Evolutionary conservation across 2,329 filamentous ascomycete species (phyloP).

Genomic region (Cladosporium sp.): DNA sequence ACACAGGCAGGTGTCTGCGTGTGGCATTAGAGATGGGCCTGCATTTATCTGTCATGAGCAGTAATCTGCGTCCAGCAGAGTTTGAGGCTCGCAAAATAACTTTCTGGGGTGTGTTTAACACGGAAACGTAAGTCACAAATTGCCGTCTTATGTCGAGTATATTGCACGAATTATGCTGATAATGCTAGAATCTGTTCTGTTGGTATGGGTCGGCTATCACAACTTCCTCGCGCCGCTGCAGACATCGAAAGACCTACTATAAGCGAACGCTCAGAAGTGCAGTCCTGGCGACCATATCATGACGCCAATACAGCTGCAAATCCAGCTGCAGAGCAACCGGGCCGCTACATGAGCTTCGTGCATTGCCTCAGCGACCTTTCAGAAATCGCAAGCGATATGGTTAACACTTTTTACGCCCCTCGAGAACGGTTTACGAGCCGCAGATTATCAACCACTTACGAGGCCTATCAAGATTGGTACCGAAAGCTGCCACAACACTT

Average conservation of each 20-base stretch:
- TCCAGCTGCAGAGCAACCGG: slow-evolving; percentile 62
- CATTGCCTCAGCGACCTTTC: slow-evolving; percentile 64
- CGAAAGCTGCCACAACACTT: slow-evolving; percentile 60
- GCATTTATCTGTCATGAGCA: slow-evolving; percentile 45
- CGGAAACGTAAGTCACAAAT: slow-evolving; percentile 40
- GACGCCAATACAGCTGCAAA: slow-evolving; percentile 39
- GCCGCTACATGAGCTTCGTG: slow-evolving; percentile 45
- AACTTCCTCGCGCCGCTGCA: slow-evolving; percentile 45
- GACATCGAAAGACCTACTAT: slow-evolving; percentile 43
- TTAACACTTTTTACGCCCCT: slow-evolving; percentile 69
- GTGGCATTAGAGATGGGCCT: slow-evolving; percentile 68
- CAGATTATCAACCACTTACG: slow-evolving; percentile 60
- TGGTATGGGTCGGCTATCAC: slow-evolving; percentile 43
- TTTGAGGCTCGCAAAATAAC: slow-evolving; percentile 47
- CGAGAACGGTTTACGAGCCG: slow-evolving; percentile 60
- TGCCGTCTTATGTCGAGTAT: background rate
- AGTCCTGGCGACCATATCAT: slow-evolving; percentile 34
- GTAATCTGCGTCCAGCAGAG: slow-evolving; percentile 37
- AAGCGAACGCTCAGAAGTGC: slow-evolving; percentile 26
- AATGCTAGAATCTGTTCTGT: slow-evolving; percentile 40
- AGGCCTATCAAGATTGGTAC: slow-evolving; percentile 68
- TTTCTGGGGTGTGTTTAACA: slow-evolving; percentile 50
- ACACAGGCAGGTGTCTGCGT: slow-evolving; percentile 66
- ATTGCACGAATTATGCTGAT: slow-evolving; percentile 9
- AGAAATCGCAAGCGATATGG: slow-evolving; percentile 66